A percentile compares a stretch with the other conserved stretches of the same genome.
Conservation (phyloP, 208 protist species). For the Willaertia magna region DNA sequence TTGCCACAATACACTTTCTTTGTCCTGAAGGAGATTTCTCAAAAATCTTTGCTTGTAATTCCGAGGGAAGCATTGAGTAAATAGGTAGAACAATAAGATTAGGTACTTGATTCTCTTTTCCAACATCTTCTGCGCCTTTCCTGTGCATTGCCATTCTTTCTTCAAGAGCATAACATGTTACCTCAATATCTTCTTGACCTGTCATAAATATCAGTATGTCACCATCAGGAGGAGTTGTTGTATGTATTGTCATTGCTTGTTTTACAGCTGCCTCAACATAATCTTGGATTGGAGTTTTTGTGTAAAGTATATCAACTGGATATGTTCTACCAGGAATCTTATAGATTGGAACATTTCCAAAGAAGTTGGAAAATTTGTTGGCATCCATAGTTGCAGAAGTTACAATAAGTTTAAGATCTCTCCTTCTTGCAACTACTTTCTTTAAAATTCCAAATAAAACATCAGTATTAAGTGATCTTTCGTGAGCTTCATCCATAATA, state of each 20-base stretch:
- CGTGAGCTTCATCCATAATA: conserved; percentile 98
- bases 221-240: conserved; percentile 60
- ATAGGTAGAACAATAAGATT: conserved; percentile 68
- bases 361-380: conserved; percentile 89
- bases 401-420: conserved; percentile 96
- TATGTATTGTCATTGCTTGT: conserved; percentile 73
- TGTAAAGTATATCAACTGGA: conserved; percentile 85
- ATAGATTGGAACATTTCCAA: conserved; percentile 59
- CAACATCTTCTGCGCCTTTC: neutral
- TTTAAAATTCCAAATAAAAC: conserved; percentile 91
- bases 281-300: conserved; percentile 78
- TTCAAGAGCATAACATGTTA: conserved; percentile 44
- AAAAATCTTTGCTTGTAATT: conserved; percentile 80
- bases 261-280: conserved; percentile 92
- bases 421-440: conserved; percentile 47
- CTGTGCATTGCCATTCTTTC: conserved; percentile 8
- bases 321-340: conserved; percentile 85
- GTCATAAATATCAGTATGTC: conserved; percentile 99
- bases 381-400: conserved; percentile 98
- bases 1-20: conserved; percentile 96
- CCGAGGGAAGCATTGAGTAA: conserved; percentile 73
- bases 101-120: conserved; percentile 5
- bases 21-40: conserved; percentile 25
- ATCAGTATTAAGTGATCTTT: conserved; percentile 87
- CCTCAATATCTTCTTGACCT: conserved; percentile 96